Base-by-base conservation (phyloP, 768 basidiomycete genomes). In the Clathrus columnatus region DNA sequence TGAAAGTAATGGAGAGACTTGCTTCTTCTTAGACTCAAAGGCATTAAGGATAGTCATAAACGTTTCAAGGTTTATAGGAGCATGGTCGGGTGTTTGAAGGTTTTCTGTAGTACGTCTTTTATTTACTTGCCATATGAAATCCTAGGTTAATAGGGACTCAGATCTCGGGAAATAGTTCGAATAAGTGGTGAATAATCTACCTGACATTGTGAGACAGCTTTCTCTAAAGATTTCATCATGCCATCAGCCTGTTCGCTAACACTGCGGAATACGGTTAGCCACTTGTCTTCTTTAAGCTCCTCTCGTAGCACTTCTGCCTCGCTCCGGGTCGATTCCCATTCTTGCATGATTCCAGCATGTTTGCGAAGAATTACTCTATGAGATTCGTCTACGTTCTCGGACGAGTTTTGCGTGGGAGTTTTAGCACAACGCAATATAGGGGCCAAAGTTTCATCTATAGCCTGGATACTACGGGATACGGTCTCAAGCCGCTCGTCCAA, bases 171-270 rank as follows among this genome's bases (percentile, higher is more conserved):
- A 36, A 44, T 17, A 51, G 28, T 47, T 26, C 16, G 8, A 18
- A 18, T 24, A 43, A 28, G 43, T 46, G 56, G 60, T 27, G 56
- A 21, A 7, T 17, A 7, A 47, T 83, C 60, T 63, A 91, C 91
- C 74, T 90, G 87, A 73, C 91, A 94, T 60, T 88, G 82, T 63
- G 83, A 84, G 44, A 95, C 83, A 7, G 89, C 91, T 68, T 95
- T 98, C 72, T 97, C 91, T 61, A 99, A 71, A 64, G 89, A 90
- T 26, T 82, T 82, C 91, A 98, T 95, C 95, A 98, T 96, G 23
- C 91, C 91, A 66, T 93, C 91, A 43, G 95, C 94, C 68, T 97
- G 94, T 64, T 93, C 87, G 43, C 91, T 84, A 56, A 92, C 89
- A 5, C 90, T 94, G 61, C 93, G 80, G 70, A 97, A 97, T 20